These are phyloP conservation scores for Colletotrichum musicola DNA, from an alignment of 2,329 filamentous ascomycete genomes.

Conservation along the genomic window DNA sequence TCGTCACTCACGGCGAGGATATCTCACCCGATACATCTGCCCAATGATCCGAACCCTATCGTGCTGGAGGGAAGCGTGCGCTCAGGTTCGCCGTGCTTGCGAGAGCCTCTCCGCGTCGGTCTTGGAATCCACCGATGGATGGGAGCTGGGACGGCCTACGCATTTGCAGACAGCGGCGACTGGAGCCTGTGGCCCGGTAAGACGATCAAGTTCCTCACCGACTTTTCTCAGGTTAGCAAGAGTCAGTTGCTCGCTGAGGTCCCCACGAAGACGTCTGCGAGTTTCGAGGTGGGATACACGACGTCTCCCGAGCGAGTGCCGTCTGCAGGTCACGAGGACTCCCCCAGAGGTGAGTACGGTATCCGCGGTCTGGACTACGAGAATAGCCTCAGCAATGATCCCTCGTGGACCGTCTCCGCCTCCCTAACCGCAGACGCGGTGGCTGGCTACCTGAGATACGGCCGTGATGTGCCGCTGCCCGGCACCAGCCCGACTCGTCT, in stretches of 20 bases:
- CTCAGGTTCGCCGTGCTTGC: slow-evolving; percentile 39
- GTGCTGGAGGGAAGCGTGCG: slow-evolving; percentile 53
- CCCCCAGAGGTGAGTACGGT: slow-evolving; percentile 48
- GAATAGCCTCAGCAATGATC: slow-evolving; percentile 42
- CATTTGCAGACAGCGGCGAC: slow-evolving; percentile 57
- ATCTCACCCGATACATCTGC: slow-evolving; percentile 49
- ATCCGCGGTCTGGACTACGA: slow-evolving; percentile 54
- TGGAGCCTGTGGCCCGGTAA: slow-evolving; percentile 48
- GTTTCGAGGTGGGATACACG: slow-evolving; percentile 57
- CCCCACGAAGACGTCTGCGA: slow-evolving; percentile 49
- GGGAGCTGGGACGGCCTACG: slow-evolving; percentile 51
- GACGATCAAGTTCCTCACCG: slow-evolving; percentile 49
- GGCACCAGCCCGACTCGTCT: slow-evolving; percentile 47
- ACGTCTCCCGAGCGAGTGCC: slow-evolving; percentile 49
- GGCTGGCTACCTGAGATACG: slow-evolving; percentile 54
- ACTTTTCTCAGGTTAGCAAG: slow-evolving; percentile 48
- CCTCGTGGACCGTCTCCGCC: slow-evolving; percentile 57
- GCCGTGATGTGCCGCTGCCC: slow-evolving; percentile 49
- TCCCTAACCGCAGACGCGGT: slow-evolving; percentile 46
- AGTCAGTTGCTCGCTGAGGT: slow-evolving; percentile 47
- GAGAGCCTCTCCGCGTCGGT: slow-evolving; percentile 45
- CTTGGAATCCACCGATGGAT: slow-evolving; percentile 51
- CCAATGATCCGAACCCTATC: slow-evolving; percentile 46
- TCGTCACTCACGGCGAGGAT: slow-evolving; percentile 52
- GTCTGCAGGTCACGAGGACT: slow-evolving; percentile 46